These are phyloP conservation scores for Arbutus unedo DNA, from an alignment of 148 eudicot genomes.

Conservation along the genomic window DNA sequence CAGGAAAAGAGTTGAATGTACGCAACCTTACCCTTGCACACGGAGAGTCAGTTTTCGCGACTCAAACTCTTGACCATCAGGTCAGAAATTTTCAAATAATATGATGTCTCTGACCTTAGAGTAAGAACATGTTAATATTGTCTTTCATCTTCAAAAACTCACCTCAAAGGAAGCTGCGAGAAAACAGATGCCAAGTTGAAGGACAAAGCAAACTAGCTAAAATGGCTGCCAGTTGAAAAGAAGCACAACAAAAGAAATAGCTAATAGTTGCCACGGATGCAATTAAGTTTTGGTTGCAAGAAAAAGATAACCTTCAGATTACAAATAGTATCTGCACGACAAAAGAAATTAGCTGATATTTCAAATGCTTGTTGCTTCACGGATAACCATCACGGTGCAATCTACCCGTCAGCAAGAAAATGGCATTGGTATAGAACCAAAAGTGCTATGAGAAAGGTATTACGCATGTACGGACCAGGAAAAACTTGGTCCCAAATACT, in stretches of 20 bases:
- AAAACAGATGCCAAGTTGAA: neutral
- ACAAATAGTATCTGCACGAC: neutral
- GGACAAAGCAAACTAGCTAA: neutral
- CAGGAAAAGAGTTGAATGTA: neutral
- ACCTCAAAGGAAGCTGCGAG: constrained; percentile 7
- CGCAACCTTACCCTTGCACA: no score
- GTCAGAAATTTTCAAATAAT: neutral
- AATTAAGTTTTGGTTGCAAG: neutral
- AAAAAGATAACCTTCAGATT: constrained; percentile 4
- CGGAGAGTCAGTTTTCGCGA: no score
- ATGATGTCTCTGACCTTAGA: neutral
- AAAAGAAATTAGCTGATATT: neutral
- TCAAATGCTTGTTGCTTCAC: neutral
- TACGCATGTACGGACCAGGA: neutral
- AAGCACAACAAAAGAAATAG: neutral
- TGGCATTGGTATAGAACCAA: neutral
- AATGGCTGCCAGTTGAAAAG: neutral
- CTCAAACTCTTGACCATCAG: no score
- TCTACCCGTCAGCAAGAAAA: constrained; percentile 10
- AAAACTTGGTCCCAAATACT: constrained; percentile 7
- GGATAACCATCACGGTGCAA: neutral
- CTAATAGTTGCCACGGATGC: neutral
- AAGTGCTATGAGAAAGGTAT: neutral
- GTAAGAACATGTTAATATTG: neutral
- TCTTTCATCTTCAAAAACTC: neutral